These are phyloP conservation scores for Apiosordaria backusii DNA, from an alignment of 495 filamentous ascomycete genomes.

Conservation along the genomic window DNA sequence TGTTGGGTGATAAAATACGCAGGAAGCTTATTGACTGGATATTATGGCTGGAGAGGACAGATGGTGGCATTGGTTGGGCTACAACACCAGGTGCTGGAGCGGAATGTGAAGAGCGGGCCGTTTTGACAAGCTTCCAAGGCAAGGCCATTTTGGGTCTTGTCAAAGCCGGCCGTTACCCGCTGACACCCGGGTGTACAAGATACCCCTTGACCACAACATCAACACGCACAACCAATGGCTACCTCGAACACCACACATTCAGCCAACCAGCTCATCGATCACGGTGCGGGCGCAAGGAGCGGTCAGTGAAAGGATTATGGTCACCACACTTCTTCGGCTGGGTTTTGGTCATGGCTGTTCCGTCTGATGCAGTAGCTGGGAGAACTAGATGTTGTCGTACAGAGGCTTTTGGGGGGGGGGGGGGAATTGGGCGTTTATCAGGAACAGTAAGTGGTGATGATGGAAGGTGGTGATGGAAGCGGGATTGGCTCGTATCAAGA, in stretches of 20 bases:
- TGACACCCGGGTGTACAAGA: conserved; percentile 1
- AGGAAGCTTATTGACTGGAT: not conserved
- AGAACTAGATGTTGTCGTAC: not conserved
- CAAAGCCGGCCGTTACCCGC: not conserved
- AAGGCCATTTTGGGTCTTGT: conserved; percentile 3
- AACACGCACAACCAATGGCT: not conserved
- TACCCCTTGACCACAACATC: conserved; percentile 2
- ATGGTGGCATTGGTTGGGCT: not conserved
- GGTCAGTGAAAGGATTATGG: not conserved
- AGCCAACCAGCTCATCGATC: not conserved
- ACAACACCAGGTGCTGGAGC: conserved; percentile 10
- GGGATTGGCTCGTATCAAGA: not conserved
- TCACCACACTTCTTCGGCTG: not conserved
- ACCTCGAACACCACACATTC: not conserved
- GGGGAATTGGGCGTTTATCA: not conserved
- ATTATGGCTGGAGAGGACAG: not conserved
- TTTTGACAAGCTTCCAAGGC: conserved; percentile 8
- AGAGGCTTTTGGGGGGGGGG: not conserved
- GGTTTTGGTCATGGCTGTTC: not conserved
- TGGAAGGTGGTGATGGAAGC: conserved; percentile 7
- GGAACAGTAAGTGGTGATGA: conserved; percentile 9
- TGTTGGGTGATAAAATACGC: not conserved
- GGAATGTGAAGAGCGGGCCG: conserved; percentile 1
- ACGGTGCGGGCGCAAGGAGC: not conserved
- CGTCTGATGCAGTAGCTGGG: too few species aligned